A percentile compares a stretch with the other conserved stretches of the same genome.
phyloP scores from a whole-genome alignment of 345 rosid species.

The Firmiana major region DNA sequence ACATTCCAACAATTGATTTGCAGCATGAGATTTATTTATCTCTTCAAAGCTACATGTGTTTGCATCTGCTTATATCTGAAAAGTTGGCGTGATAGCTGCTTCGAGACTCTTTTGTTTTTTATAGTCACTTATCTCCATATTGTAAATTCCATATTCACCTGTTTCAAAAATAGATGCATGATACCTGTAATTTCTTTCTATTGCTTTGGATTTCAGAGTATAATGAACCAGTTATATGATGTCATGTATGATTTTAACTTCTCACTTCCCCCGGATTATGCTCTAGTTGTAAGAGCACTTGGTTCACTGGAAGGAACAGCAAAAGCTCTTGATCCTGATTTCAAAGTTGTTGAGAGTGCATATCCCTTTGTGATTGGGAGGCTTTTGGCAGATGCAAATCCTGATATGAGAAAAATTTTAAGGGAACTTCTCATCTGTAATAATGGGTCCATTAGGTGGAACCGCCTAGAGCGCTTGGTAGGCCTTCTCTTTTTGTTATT shows the following conservation, averaged over 20 bases:
- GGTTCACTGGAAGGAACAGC: slow-evolving; percentile 98
- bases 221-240: slow-evolving; percentile 80
- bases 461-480: slow-evolving; percentile 89
- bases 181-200: background rate
- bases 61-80: background rate
- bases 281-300: slow-evolving; percentile 86
- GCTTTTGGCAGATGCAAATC: slow-evolving; percentile 83
- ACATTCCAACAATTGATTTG: background rate
- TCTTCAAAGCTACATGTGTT: background rate
- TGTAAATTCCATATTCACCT: background rate
- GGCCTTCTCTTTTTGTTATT: slow-evolving; percentile 10
- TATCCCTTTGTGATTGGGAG: slow-evolving; percentile 88
- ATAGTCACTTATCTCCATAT: background rate
- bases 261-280: slow-evolving; percentile 93
- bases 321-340: slow-evolving; percentile 84
- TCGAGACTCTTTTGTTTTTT: background rate
- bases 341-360: slow-evolving; percentile 86
- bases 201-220: slow-evolving; percentile 50
- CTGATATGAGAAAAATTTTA: slow-evolving; percentile 90
- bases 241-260: slow-evolving; percentile 88
- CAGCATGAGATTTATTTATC: background rate
- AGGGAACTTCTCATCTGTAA: slow-evolving; percentile 81
- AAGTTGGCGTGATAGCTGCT: background rate
- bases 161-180: background rate
- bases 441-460: slow-evolving; percentile 94